These are phyloP conservation scores for Solanum chmielewskii DNA, from an alignment of 257 asterid genomes.

Conservation along the genomic window DNA sequence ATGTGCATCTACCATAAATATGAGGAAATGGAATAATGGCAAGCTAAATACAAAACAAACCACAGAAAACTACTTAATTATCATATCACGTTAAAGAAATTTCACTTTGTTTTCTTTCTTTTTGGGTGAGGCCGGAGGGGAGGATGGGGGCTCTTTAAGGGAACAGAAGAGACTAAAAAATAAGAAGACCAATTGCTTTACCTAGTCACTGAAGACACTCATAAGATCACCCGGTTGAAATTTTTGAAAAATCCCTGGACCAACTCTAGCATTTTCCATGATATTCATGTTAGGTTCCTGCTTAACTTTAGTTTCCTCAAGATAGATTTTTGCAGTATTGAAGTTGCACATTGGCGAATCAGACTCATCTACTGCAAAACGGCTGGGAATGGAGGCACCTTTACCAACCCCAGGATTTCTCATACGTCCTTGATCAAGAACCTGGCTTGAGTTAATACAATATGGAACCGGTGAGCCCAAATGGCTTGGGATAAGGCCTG, in stretches of 20 bases:
- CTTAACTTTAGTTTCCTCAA: constrained; percentile 40
- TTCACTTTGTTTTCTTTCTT: not conserved
- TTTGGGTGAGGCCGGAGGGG: not conserved
- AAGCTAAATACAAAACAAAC: not conserved
- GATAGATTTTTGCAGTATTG: constrained; percentile 24
- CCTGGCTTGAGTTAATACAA: constrained; percentile 8
- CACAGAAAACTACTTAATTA: not conserved
- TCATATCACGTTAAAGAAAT: not conserved
- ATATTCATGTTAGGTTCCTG: constrained; percentile 46
- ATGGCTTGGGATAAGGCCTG: constrained; percentile 14
- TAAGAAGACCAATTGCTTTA: constrained; percentile 2
- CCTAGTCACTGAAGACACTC: constrained; percentile 59
- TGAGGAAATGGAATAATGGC: not conserved
- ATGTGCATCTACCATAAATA: not conserved
- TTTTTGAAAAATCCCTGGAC: constrained; percentile 18
- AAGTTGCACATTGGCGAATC: constrained; percentile 18
- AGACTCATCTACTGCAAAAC: constrained; percentile 43
- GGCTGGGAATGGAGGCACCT: constrained; percentile 45
- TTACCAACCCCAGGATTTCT: constrained; percentile 25
- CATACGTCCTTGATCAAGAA: constrained; percentile 24
- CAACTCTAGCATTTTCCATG: constrained; percentile 26
- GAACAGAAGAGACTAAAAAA: not conserved
- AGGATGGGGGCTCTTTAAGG: not conserved
- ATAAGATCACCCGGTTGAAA: constrained; percentile 33
- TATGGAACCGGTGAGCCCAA: constrained; percentile 21